Evolutionary conservation across 148 eudicot species (phyloP), one percentile per base, ranked within the genome.

Genomic region (Linanthus parryae): DNA sequence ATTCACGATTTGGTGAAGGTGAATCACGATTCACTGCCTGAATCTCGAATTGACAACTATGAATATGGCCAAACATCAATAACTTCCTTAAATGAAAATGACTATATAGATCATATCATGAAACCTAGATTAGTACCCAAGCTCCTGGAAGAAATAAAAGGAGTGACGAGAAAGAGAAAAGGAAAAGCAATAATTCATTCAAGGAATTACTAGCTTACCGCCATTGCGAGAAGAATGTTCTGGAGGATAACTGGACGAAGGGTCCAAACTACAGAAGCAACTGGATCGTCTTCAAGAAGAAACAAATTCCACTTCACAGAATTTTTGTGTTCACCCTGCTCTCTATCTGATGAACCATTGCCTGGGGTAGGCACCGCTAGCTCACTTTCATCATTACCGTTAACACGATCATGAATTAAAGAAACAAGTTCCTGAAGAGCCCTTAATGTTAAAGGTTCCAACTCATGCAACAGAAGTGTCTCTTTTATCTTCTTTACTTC

Each of bases 351-450:
- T 14, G 78, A 58, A 59, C 48, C 64, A 46, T 48, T 58, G 3
- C 72, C 42, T 18, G 84, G 58, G 53, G 64, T 40, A 37, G 65
- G 44, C 36, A 59, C 64, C 31, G 42, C 70, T 31, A 44, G 57
- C 52, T 61, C 55, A 67, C 55, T 57, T 51, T 27, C 64, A 61
- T 63, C 67, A 58, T 69, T 29, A 55, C 43, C 49, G 63, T 63
- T 72, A 30, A 84, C 83, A 52, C 63, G 76, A 30, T 82, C 78
- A 72, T 87, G 91, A 57, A 92, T 83, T 57, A 84, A 54, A 37
- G 90, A 67, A 63, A 84, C 73, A 64, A 92, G 83, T 56, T 79
- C 67, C 52, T 73, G 90, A 38, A 92, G 91, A 37, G 80, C 82
- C 56, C 63, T 44, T 23, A 71, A 69, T 38, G 79, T 75, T 45